phyloP scores from a whole-genome alignment of 2,329 filamentous ascomycete genomes.

The Basipetospora chlamydospora region DNA sequence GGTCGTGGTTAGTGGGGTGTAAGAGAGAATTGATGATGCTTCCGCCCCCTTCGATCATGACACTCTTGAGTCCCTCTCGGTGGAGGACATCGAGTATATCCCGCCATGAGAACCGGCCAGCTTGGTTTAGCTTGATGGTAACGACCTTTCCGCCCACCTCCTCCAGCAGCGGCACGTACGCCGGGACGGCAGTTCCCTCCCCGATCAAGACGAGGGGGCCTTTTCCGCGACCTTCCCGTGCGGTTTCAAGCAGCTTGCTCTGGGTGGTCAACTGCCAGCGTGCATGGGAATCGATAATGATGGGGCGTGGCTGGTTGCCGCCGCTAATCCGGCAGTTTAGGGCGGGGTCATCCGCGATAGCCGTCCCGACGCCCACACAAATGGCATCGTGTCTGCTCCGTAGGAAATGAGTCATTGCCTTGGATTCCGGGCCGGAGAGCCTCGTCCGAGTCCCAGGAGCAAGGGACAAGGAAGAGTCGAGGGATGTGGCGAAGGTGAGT shows the following conservation, averaged over 20 bases:
- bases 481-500: conserved; percentile 79
- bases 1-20: conserved; percentile 38
- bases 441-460: conserved; percentile 67
- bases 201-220: conserved; percentile 59
- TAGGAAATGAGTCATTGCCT: conserved; percentile 87
- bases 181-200: conserved; percentile 25
- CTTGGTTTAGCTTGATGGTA: conserved; percentile 18
- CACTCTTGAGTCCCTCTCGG: conserved; percentile 49
- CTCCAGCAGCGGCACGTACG: conserved; percentile 26
- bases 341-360: conserved; percentile 69
- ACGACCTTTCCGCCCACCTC: conserved; percentile 39
- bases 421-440: conserved; percentile 70
- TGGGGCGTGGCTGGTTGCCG: conserved; percentile 59
- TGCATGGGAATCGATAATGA: conserved; percentile 67
- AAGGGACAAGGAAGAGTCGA: conserved; percentile 68
- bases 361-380: conserved; percentile 71
- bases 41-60: conserved; percentile 89
- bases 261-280: conserved; percentile 50
- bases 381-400: conserved; percentile 74
- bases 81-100: conserved; percentile 45
- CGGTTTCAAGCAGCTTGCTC: conserved; percentile 53
- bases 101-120: conserved; percentile 43
- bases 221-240: conserved; percentile 48
- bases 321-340: conserved; percentile 66
- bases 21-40: conserved; percentile 70